A percentile compares a stretch with the other conserved stretches of the same genome.
Conservation (phyloP, 768 basidiomycete genomes). For the Pholiota microspora region DNA sequence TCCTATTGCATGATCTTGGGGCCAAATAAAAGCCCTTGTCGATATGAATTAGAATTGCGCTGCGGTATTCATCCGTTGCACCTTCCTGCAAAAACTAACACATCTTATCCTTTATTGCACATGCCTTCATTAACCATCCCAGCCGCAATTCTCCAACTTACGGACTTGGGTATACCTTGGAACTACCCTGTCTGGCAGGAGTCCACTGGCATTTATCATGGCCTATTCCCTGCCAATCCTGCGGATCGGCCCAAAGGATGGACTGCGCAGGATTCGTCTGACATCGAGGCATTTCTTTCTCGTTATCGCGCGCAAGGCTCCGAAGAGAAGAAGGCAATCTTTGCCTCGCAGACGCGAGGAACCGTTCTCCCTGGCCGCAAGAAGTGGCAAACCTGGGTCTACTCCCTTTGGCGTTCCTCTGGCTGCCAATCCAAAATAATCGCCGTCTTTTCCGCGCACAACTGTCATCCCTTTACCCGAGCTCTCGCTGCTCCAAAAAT, state of each 20-base stretch:
- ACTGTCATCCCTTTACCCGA: constrained; percentile 11
- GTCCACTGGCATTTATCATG: constrained; percentile 12
- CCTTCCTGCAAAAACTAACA: too few species aligned
- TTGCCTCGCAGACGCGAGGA: not conserved
- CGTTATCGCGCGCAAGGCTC: not conserved
- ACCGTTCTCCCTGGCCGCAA: constrained; percentile 15
- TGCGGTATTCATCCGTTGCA: too few species aligned
- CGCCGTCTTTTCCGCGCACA: not conserved
- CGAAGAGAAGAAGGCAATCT: constrained; percentile 11
- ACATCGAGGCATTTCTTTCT: constrained; percentile 16
- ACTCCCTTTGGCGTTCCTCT: not conserved
- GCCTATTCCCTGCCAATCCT: constrained; percentile 17
- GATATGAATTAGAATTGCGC: too few species aligned
- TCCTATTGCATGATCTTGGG: too few species aligned
- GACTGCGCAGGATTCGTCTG: constrained; percentile 6
- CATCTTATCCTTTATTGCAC: not conserved
- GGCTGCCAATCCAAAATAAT: constrained; percentile 12
- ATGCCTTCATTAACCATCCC: not conserved
- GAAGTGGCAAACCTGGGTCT: constrained; percentile 12
- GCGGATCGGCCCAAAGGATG: constrained; percentile 6
- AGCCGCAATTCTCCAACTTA: not conserved
- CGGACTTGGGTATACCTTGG: constrained; percentile 9
- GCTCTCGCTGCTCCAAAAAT: not conserved
- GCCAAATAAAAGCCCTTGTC: too few species aligned
- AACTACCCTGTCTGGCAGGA: constrained; percentile 13